These are phyloP conservation scores for Protea cynaroides DNA, from an alignment of 164 flowering plant species.

Conservation along the genomic window DNA sequence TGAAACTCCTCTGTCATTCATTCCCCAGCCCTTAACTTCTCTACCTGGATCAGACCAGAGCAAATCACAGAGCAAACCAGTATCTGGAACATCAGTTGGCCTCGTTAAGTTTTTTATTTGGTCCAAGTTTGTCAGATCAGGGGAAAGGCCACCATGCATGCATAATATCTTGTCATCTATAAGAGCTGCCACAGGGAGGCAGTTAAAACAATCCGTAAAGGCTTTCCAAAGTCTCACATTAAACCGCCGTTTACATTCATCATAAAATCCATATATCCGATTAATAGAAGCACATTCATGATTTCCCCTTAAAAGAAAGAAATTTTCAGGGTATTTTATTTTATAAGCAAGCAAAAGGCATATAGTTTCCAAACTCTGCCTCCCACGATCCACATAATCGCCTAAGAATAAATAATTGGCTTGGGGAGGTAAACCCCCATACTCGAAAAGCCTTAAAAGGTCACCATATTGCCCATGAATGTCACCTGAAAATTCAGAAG, in stretches of 20 bases:
- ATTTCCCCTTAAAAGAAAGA: slow-evolving; percentile 74
- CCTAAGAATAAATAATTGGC: slow-evolving; percentile 78
- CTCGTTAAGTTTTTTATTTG: slow-evolving; percentile 58
- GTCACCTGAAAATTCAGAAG: slow-evolving; percentile 49
- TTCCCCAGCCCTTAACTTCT: slow-evolving; percentile 70
- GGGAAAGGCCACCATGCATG: slow-evolving; percentile 96
- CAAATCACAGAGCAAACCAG: slow-evolving; percentile 80
- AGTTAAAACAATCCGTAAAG: slow-evolving; percentile 75
- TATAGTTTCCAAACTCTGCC: slow-evolving; percentile 77
- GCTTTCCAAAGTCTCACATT: slow-evolving; percentile 75
- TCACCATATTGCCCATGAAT: slow-evolving; percentile 84
- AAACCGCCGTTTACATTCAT: slow-evolving; percentile 81
- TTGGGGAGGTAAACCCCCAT: slow-evolving; percentile 75
- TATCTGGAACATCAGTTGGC: slow-evolving; percentile 79
- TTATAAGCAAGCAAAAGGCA: slow-evolving; percentile 83
- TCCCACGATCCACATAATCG: slow-evolving; percentile 88
- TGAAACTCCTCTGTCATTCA: slow-evolving; percentile 85
- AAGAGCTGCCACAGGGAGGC: slow-evolving; percentile 85
- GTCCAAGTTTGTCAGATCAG: slow-evolving; percentile 60
- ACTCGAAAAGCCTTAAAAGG: slow-evolving; percentile 72
- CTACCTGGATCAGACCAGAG: slow-evolving; percentile 87
- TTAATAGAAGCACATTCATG: slow-evolving; percentile 83
- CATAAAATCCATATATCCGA: slow-evolving; percentile 84
- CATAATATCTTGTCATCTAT: slow-evolving; percentile 81
- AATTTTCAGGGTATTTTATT: slow-evolving; percentile 75